These are phyloP conservation scores for Tetrapisispora nanseiensis DNA, from an alignment of 805 yeast genomes.

Conservation along the genomic window DNA sequence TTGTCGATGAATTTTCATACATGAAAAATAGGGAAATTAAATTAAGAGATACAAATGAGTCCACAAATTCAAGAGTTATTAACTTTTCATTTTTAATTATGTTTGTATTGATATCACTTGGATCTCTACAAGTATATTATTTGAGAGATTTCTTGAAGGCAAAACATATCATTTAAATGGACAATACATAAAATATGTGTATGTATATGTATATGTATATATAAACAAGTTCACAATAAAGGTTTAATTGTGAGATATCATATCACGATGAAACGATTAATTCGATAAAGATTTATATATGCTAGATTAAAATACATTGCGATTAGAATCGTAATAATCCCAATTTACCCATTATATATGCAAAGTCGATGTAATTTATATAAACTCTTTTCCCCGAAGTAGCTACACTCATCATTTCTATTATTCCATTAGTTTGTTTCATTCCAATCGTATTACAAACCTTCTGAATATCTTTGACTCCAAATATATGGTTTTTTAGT, in stretches of 20 bases:
- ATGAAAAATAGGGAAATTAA: constrained; percentile 81
- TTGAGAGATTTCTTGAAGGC: constrained; percentile 86
- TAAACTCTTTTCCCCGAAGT: constrained; percentile 31
- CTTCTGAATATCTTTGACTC: constrained; percentile 32
- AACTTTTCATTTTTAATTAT: constrained; percentile 70
- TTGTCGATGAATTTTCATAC: constrained; percentile 69
- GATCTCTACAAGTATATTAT: constrained; percentile 88
- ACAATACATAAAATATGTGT: neutral
- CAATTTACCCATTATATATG: constrained; percentile 38
- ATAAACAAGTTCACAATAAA: too few species aligned
- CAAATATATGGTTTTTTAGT: constrained; percentile 20
- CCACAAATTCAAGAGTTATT: constrained; percentile 87
- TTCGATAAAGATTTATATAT: neutral
- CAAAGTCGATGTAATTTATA: constrained; percentile 39
- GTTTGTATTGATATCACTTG: constrained; percentile 61
- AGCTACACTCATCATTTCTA: constrained; percentile 40
- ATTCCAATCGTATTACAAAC: constrained; percentile 28
- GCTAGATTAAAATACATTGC: neutral
- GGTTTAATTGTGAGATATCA: too few species aligned
- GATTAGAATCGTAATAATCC: constrained; percentile 31
- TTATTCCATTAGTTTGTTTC: constrained; percentile 25
- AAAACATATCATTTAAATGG: constrained; percentile 50
- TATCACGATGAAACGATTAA: too few species aligned
- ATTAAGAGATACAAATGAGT: constrained; percentile 93
- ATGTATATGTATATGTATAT: neutral